These are phyloP conservation scores for Castanea sativa DNA, from an alignment of 306 rosid genomes.

Conservation along the genomic window DNA sequence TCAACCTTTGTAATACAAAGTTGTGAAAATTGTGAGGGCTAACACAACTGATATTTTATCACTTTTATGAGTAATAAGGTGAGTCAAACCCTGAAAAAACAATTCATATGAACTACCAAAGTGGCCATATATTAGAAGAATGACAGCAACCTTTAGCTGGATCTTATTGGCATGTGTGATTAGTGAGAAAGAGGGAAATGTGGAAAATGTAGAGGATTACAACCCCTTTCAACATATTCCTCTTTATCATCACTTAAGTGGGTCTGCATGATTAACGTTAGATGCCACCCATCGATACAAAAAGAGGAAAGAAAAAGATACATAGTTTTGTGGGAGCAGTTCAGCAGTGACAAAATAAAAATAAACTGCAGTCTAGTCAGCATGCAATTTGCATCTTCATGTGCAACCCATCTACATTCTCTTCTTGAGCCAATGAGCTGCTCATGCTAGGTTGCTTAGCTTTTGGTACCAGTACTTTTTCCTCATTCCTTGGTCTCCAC, in stretches of 20 bases:
- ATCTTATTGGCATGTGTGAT: no score
- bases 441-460: slow-evolving; percentile 19
- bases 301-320: neutral
- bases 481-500: slow-evolving; percentile 13
- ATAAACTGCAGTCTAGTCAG: slow-evolving; percentile 15
- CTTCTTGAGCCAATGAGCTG: slow-evolving; percentile 25
- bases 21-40: no score
- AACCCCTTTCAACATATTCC: neutral
- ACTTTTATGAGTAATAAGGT: no score
- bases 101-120: no score
- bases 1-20: no score
- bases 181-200: neutral
- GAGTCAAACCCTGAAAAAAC: no score
- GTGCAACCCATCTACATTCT: slow-evolving; percentile 23
- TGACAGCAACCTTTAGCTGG: no score
- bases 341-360: neutral
- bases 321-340: slow-evolving; percentile 8
- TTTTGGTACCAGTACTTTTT: slow-evolving; percentile 1
- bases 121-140: no score
- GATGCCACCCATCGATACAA: neutral
- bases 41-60: neutral
- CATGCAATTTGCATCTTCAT: slow-evolving; percentile 7
- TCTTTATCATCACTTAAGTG: no score
- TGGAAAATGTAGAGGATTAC: neutral
- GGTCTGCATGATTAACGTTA: no score